A percentile compares a stretch with the other conserved stretches of the same genome.
Evolutionary conservation across 352 stramenopile genomes (phyloP).

Genomic region (Phytophthora cajani): DNA sequence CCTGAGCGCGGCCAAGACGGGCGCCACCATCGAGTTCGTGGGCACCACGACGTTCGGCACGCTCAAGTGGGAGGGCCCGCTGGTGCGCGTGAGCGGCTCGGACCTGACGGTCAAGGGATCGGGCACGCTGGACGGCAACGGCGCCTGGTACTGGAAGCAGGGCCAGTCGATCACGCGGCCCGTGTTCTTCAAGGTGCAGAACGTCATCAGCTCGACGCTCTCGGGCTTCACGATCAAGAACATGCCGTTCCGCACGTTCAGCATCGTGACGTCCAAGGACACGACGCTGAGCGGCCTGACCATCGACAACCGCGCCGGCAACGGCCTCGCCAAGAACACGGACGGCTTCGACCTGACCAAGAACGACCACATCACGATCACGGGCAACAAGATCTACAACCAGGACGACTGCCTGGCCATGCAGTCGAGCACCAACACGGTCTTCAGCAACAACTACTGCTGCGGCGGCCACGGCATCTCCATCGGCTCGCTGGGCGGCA

Average conservation of each 20-base stretch:
- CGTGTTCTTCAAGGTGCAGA: conserved; percentile 18
- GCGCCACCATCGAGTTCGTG: conserved; percentile 34
- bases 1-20: conserved; percentile 30
- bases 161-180: conserved; percentile 22
- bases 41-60: conserved; percentile 44
- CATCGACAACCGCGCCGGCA: conserved; percentile 1
- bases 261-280: conserved; percentile 31
- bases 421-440: conserved; percentile 29
- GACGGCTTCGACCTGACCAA: conserved; percentile 19
- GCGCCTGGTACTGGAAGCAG: conserved; percentile 43
- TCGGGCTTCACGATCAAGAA: conserved; percentile 44
- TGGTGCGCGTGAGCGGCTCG: conserved; percentile 28
- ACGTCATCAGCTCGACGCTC: conserved; percentile 24
- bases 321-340: conserved; percentile 19
- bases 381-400: conserved; percentile 24
- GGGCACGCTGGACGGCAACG: conserved; percentile 40
- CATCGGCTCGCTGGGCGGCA: conserved; percentile 41
- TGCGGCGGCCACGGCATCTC: conserved; percentile 32
- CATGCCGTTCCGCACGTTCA: conserved; percentile 30
- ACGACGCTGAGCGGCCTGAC: conserved; percentile 8
- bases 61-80: conserved; percentile 35
- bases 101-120: conserved; percentile 27
- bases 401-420: conserved; percentile 23
- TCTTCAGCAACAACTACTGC: conserved; percentile 27
- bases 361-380: conserved; percentile 23